Evolutionary conservation across 306 rosid genomes (phyloP), one percentile per base, ranked within the genome.

Genomic region (Lathyrus tuberosus): DNA sequence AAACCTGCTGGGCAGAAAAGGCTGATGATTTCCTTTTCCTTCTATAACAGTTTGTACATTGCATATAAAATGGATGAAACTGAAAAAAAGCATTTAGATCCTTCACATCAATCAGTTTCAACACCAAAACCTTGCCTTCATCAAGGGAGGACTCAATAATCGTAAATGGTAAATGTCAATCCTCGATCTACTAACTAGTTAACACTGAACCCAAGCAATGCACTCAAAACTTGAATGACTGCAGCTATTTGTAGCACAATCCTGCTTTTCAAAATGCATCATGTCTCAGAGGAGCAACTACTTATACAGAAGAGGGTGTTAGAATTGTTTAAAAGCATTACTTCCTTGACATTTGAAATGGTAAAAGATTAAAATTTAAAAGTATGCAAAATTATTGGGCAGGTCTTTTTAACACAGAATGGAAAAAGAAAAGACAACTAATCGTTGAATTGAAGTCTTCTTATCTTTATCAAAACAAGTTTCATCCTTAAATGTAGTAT

Each of bases 51-150:
- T 61, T 52, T 62, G 71, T 41, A 51, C 43, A 62, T 30, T 76
- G 51, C 31, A 15, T 22, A 62, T 41, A 52, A 30, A 49, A 56
- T 28, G 7, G 49, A 49, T 13, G 66, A 62, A 61, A 61, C 71
- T 61, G 58, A 17, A 68, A 68, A 60, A 9, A 59, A 51, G 57
- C 48, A 61, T 38, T 11, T 18, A 41, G 54, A 69, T 31, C 12
- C 17, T 41, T 42, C 15, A 31, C 22, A 69, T 46, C 69, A 57
- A 56, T 46, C 69, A 64, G 31, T 71, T 71, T 71, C 73, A 56
- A 64, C 59, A 47, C 40, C 48, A 56, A 46, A 78, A 42, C 15
- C 28, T 26, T 17, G 31, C 54, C 58, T 60, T 15, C 48, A 51
- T 51, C 8, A 22, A 5, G 65, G 26, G 52, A 26, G 65, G 49